Evolutionary conservation across 257 asterid species (phyloP).

Genomic region (Anisodus tanguticus): DNA sequence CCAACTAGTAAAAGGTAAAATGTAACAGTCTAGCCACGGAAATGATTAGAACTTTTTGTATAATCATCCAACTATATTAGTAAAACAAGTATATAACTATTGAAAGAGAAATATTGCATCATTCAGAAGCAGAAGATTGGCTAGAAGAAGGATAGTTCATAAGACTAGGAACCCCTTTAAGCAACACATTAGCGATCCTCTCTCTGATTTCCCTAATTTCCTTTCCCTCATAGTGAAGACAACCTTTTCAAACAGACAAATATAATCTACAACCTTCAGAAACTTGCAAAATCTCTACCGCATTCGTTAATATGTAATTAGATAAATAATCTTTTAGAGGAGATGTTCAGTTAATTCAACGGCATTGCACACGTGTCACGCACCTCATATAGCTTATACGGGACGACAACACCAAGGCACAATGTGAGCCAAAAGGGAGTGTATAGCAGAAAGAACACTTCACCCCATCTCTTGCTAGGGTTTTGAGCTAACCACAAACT

Average conservation of each 20-base stretch:
- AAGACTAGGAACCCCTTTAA: background rate
- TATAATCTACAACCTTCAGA: background rate
- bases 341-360: background rate
- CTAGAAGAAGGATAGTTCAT: background rate
- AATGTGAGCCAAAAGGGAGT: slow-evolving; percentile 96
- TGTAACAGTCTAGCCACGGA: background rate
- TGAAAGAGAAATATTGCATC: background rate
- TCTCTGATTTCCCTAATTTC: background rate
- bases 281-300: background rate
- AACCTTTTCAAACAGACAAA: background rate
- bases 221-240: background rate
- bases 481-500: slow-evolving; percentile 82
- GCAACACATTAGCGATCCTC: background rate
- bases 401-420: slow-evolving; percentile 89
- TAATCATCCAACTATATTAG: background rate
- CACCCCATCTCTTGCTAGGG: slow-evolving; percentile 98
- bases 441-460: slow-evolving; percentile 82
- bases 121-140: background rate
- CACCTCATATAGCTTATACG: slow-evolving; percentile 89
- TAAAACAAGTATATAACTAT: background rate
- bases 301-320: background rate
- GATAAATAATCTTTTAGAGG: background rate
- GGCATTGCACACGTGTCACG: background rate
- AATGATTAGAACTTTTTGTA: background rate
- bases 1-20: background rate